Percentiles rank a stretch among this genome's conserved stretches.
Conservation (phyloP, 108 stramenopile species). For the Cylindrotheca closterium region DNA sequence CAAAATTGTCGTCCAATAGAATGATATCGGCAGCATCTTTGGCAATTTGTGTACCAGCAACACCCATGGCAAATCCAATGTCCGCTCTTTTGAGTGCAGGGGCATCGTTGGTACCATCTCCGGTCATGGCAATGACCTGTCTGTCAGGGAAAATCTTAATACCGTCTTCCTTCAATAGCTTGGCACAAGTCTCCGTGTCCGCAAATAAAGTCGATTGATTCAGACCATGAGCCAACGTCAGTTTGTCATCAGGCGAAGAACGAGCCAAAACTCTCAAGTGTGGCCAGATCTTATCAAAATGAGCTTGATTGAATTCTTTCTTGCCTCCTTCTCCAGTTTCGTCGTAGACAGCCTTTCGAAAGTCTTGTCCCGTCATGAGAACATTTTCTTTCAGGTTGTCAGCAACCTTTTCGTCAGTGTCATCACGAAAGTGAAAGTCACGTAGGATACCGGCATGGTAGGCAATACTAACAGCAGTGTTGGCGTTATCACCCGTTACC, state of each 20-base stretch:
- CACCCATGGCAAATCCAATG: conserved; percentile 97
- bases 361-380: conserved; percentile 80
- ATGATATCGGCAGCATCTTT: conserved; percentile 94
- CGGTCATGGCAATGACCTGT: conserved; percentile 97
- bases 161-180: conserved; percentile 43
- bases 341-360: conserved; percentile 61
- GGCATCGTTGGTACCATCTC: conserved; percentile 99
- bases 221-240: conserved; percentile 83
- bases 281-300: conserved; percentile 88
- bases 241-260: conserved; percentile 80
- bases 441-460: conserved; percentile 81
- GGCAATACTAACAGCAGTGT: conserved; percentile 95
- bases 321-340: conserved; percentile 35
- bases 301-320: conserved; percentile 74
- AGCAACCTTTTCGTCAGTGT: conserved; percentile 58
- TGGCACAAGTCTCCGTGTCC: conserved; percentile 47
- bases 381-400: conserved; percentile 73
- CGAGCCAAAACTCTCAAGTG: conserved; percentile 76
- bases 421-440: conserved; percentile 63
- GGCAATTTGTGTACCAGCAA: conserved; percentile 97
- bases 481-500: conserved; percentile 95
- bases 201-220: conserved; percentile 80
- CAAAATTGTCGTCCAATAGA: conserved; percentile 95
- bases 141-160: conserved; percentile 81
- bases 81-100: conserved; percentile 98